These are phyloP conservation scores for Cerrena zonata DNA, from an alignment of 1,284 basidiomycete species.

Conservation along the genomic window DNA sequence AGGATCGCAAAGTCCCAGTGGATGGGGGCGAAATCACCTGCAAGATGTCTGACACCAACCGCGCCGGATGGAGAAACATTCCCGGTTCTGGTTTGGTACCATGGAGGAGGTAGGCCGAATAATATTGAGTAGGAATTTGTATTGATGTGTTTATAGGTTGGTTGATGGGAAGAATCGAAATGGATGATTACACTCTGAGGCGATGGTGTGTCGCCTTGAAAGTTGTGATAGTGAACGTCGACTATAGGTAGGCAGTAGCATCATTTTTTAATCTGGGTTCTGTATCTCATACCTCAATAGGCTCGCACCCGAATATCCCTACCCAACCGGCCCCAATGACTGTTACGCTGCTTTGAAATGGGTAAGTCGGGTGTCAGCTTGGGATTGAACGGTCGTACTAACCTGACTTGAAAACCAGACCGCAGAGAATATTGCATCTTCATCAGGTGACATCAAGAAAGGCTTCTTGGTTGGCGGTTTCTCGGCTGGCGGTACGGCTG, in stretches of 20 bases:
- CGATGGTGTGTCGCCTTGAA: constrained; percentile 12
- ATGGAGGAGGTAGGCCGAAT: constrained; percentile 4
- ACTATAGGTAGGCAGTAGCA: constrained; percentile 13
- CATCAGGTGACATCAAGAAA: constrained; percentile 10
- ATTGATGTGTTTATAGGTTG: too few relatives aligned
- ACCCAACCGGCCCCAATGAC: constrained; percentile 34
- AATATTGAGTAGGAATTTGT: neutral
- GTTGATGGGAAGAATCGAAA: constrained; percentile 5
- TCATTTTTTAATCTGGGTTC: too few relatives aligned
- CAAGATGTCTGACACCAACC: neutral
- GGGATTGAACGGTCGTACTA: neutral
- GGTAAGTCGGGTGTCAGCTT: constrained; percentile 12
- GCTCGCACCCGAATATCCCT: constrained; percentile 35
- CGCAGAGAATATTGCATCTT: constrained; percentile 1
- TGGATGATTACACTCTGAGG: constrained; percentile 12
- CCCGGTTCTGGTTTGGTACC: constrained; percentile 6
- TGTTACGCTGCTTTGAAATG: constrained; percentile 31
- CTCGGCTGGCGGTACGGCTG: constrained; percentile 22
- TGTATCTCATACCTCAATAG: too few relatives aligned
- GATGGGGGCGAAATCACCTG: constrained; percentile 1
- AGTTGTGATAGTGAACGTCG: constrained; percentile 17
- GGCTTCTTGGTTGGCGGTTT: constrained; percentile 22
- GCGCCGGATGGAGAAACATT: neutral
- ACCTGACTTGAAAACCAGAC: constrained; percentile 2
- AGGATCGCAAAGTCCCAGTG: constrained; percentile 1